Evolutionary conservation across 257 asterid genomes (phyloP), one percentile per base, ranked within the genome.

Genomic region (Plectranthus barbatus): DNA sequence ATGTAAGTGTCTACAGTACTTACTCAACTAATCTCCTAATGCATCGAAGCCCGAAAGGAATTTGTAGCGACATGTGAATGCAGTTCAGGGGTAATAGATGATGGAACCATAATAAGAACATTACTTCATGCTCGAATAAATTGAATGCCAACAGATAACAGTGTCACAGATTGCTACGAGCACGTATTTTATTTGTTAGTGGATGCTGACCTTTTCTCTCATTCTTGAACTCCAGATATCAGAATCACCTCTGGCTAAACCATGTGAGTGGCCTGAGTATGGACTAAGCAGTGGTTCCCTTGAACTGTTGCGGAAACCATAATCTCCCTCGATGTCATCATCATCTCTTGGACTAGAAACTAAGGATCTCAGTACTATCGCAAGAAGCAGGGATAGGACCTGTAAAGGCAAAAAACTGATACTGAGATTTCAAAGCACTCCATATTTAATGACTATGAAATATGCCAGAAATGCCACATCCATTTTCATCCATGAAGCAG

Each of bases 201-300:
- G 48, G 53, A 64, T 52, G 33, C 37, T 11, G 49, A 90, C 97
- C 97, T 90, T 90, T 74, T 76, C 82, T 76, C 95, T 82, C 80
- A 87, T 82, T 60, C 91, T 82, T 60, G 87, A 73, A 81, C 93
- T 83, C 96, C 91, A 87, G 64, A 85, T 82, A 77, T 85, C 95
- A 41, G 70, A 75, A 62, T 80, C 94, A 17, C 83, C 85, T 76
- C 81, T 78, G 55, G 71, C 17, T 58, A 85, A 70, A 14, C 69
- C 83, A 39, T 82, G 73, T 62, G 80, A 36, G 60, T 67, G 89
- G 77, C 77, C 70, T 41, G 80, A 64, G 66, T 58, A 74, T 45
- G 86, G 70, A 63, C 64, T 75, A 63, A 82, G 70, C 60, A 87
- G 68, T 56, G 96, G 89, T 61, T 87, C 95, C 78, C 92, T 72